Evolutionary conservation across 208 protist species (phyloP).

Genomic region (Novymonas esmeraldas): DNA sequence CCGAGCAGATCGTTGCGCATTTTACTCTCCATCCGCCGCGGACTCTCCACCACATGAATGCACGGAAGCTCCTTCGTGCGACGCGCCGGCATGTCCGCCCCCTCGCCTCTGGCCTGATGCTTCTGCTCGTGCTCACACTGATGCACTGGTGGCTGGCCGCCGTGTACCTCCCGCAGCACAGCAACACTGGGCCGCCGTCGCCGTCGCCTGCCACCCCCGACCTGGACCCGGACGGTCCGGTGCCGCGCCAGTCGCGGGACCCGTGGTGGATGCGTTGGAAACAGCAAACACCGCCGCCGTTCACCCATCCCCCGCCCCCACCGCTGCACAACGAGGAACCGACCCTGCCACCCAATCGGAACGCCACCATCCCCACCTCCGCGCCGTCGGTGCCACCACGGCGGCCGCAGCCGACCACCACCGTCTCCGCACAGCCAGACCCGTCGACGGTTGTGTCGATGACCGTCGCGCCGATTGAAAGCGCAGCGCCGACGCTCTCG

Average conservation of each 20-base stretch:
- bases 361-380: slow-evolving; percentile 25
- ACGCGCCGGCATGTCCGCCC: not conserved
- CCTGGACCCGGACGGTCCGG: not conserved
- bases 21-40: too few species aligned
- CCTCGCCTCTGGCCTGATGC: slow-evolving; percentile 1
- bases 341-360: slow-evolving; percentile 18
- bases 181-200: not conserved
- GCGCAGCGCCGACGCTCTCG: not conserved
- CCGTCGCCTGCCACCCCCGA: not conserved
- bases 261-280: not conserved
- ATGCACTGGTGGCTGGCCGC: slow-evolving; percentile 16
- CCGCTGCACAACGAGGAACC: slow-evolving; percentile 37
- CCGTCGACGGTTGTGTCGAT: too few species aligned
- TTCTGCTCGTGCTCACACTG: slow-evolving; percentile 9
- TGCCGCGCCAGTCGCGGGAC: not conserved
- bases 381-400: slow-evolving; percentile 10
- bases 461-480: not conserved
- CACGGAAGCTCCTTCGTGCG: not conserved
- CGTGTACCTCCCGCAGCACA: slow-evolving; percentile 3
- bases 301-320: slow-evolving; percentile 13
- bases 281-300: not conserved
- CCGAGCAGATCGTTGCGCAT: too few species aligned
- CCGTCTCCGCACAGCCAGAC: too few species aligned
- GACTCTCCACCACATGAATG: not conserved
- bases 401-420: not conserved